A percentile compares a stretch with the other conserved stretches of the same genome.
phyloP scores from a whole-genome alignment of 2,329 filamentous ascomycete species.

The Venturia asperata region DNA sequence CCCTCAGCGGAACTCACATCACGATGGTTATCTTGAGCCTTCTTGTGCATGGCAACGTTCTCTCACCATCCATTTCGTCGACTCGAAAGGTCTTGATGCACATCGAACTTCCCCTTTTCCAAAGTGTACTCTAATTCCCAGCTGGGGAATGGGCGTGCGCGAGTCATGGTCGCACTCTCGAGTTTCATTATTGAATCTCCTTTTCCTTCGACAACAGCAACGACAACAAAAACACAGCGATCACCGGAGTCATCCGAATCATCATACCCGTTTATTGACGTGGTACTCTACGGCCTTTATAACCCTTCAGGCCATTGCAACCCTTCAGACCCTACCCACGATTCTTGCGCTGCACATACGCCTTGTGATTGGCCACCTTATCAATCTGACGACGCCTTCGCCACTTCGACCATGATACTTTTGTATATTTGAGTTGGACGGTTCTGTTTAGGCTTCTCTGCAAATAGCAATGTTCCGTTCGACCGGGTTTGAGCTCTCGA shows the following conservation, averaged over 20 bases:
- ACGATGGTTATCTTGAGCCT: no score
- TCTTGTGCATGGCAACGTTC: no score
- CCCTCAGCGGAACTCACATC: neutral
- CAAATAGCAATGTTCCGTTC: neutral
- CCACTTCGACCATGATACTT: neutral
- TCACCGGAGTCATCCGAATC: neutral
- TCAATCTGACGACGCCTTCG: neutral
- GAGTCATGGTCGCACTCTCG: neutral
- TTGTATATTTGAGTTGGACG: neutral
- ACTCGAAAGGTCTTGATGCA: no score
- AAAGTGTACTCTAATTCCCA: no score
- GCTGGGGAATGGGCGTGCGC: no score
- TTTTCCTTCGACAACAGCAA: neutral
- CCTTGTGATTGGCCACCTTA: neutral
- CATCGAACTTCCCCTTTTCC: no score
- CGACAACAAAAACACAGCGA: no score
- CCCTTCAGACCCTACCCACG: neutral
- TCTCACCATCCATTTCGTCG: no score
- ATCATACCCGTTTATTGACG: no score
- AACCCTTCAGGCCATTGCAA: no score
- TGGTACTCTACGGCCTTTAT: no score
- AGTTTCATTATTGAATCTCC: neutral
- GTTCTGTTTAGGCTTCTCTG: neutral
- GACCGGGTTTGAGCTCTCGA: neutral
- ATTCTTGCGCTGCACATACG: neutral